Conservation (phyloP, 176 grass and related monocot species). For the Avena atlantica region DNA sequence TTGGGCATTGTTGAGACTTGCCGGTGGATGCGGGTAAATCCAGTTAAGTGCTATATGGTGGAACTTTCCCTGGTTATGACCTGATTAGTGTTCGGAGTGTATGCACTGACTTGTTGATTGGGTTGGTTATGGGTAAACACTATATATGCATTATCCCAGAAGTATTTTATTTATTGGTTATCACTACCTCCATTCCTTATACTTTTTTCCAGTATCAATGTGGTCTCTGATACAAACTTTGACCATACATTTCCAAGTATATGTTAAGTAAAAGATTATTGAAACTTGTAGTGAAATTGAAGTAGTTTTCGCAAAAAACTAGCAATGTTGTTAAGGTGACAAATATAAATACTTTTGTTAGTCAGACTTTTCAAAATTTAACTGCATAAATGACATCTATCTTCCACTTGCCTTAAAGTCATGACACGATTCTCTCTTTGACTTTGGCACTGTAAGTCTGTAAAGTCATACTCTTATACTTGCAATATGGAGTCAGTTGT, state of each 20-base stretch:
- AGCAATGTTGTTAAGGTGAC: neutral
- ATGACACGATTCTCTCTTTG: neutral
- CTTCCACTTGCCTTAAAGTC: neutral
- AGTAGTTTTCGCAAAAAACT: neutral
- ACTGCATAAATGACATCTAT: slow-evolving; percentile 14
- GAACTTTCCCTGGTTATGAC: slow-evolving; percentile 1
- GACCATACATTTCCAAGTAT: neutral
- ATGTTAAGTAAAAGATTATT: neutral
- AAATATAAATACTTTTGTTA: slow-evolving; percentile 12
- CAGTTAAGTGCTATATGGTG: neutral
- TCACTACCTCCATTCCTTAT: slow-evolving; percentile 11
- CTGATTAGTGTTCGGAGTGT: neutral
- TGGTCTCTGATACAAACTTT: neutral
- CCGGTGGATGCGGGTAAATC: slow-evolving; percentile 10
- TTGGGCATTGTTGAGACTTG: neutral
- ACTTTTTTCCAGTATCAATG: neutral
- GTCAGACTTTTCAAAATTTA: slow-evolving; percentile 1
- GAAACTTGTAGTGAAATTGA: neutral
- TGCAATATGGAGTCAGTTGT: slow-evolving; percentile 27
- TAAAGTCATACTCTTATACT: slow-evolving; percentile 18
- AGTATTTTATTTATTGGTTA: slow-evolving; percentile 14
- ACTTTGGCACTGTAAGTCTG: neutral
- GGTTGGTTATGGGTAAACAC: neutral
- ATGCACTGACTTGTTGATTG: neutral
- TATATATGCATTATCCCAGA: neutral